Evolutionary conservation across 345 rosid species (phyloP).

Genomic region (Eucalyptus coolabah): DNA sequence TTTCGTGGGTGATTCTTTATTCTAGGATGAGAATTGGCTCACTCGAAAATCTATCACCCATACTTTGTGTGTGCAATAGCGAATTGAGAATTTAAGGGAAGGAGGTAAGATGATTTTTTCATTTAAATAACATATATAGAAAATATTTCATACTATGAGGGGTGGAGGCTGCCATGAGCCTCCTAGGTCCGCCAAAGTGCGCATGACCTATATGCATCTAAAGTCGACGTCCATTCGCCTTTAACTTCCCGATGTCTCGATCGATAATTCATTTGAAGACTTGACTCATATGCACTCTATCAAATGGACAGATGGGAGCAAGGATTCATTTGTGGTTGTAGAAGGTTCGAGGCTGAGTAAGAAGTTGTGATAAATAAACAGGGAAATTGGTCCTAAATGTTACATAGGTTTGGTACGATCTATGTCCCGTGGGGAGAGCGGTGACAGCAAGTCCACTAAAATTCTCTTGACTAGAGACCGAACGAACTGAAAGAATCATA

Average conservation of each 20-base stretch:
- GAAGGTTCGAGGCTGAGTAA: background rate
- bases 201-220: no score
- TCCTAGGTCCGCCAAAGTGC: no score
- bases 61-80: accelerated
- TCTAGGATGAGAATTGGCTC: no score
- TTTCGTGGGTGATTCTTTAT: no score
- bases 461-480: background rate
- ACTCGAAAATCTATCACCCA: no score
- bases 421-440: accelerated
- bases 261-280: background rate
- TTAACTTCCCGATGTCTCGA: background rate
- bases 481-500: background rate
- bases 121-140: no score
- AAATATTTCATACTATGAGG: no score
- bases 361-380: background rate
- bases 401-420: background rate
- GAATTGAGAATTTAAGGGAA: no score
- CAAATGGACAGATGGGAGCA: background rate
- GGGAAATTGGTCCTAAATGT: background rate
- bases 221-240: background rate
- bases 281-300: background rate
- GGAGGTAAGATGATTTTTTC: no score
- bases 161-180: no score
- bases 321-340: background rate
- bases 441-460: background rate